phyloP scores from a whole-genome alignment of 805 yeast genomes.

The Blastobotrys terrestris region DNA sequence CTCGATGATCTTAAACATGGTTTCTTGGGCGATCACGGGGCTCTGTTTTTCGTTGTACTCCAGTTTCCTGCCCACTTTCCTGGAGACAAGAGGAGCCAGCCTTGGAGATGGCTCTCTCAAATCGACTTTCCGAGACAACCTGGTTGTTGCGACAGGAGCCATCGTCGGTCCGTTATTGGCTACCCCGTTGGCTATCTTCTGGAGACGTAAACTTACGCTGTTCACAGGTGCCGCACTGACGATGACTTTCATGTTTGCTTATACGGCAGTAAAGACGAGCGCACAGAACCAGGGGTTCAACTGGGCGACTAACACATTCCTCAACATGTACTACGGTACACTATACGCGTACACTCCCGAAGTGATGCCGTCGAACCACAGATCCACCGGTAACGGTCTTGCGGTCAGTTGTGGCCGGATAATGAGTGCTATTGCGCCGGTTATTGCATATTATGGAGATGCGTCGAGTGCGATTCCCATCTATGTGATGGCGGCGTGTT shows the following conservation, averaged over 20 bases:
- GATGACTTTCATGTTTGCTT: constrained; percentile 53
- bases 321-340: constrained; percentile 48
- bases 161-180: constrained; percentile 49
- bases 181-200: constrained; percentile 6
- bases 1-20: constrained; percentile 3
- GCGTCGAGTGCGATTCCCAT: constrained; percentile 41
- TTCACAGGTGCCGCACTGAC: constrained; percentile 43
- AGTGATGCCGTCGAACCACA: constrained; percentile 43
- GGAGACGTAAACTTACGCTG: constrained; percentile 50
- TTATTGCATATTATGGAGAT: constrained; percentile 41
- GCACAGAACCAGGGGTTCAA: constrained; percentile 46
- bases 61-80: constrained; percentile 47
- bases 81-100: constrained; percentile 43
- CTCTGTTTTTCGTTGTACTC: constrained; percentile 49
- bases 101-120: constrained; percentile 20
- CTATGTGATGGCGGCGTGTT: constrained; percentile 41
- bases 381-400: constrained; percentile 55
- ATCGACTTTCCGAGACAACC: constrained; percentile 20
- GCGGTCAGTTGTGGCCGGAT: constrained; percentile 43
- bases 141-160: constrained; percentile 40
- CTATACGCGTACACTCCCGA: constrained; percentile 65
- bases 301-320: constrained; percentile 41
- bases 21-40: constrained; percentile 53
- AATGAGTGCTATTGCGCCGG: constrained; percentile 42
- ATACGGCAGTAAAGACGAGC: constrained; percentile 52